Percentiles rank a stretch among this genome's conserved stretches.
These are phyloP conservation scores for Coniella vitis DNA, from an alignment of 2,329 filamentous ascomycete genomes.

Conservation along the genomic window DNA sequence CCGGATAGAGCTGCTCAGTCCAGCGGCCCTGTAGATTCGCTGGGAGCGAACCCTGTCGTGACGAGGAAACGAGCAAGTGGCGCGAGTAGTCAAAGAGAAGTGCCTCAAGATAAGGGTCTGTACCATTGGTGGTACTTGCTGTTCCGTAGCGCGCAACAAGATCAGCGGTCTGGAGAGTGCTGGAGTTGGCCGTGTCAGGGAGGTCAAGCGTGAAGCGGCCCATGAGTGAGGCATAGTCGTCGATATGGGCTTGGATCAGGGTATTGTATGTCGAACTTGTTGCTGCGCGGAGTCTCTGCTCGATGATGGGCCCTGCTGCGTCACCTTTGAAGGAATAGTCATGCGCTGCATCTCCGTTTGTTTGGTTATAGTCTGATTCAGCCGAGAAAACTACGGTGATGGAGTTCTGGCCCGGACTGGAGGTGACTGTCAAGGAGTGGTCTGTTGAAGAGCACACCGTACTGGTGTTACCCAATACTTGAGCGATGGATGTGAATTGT, in stretches of 20 bases:
- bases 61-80: constrained; percentile 49
- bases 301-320: constrained; percentile 35
- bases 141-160: constrained; percentile 10
- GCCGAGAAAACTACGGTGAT: constrained; percentile 36
- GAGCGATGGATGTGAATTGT: constrained; percentile 33
- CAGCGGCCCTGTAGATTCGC: constrained; percentile 52
- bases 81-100: constrained; percentile 47
- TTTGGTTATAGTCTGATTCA: constrained; percentile 43
- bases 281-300: constrained; percentile 27
- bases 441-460: constrained; percentile 2
- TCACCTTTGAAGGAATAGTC: constrained; percentile 41
- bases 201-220: constrained; percentile 35
- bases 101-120: constrained; percentile 45
- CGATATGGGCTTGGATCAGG: constrained; percentile 29
- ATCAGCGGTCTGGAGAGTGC: constrained; percentile 28
- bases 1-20: constrained; percentile 34
- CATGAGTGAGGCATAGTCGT: constrained; percentile 34
- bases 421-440: constrained; percentile 24
- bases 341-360: constrained; percentile 35
- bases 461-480: constrained; percentile 19
- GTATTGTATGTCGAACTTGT: constrained; percentile 24
- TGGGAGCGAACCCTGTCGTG: constrained; percentile 43
- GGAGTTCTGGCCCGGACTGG: constrained; percentile 18
- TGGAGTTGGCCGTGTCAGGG: constrained; percentile 36
- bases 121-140: constrained; percentile 20